Conservation (phyloP, 2,329 filamentous ascomycete species). For the Grosmannia serpens region DNA sequence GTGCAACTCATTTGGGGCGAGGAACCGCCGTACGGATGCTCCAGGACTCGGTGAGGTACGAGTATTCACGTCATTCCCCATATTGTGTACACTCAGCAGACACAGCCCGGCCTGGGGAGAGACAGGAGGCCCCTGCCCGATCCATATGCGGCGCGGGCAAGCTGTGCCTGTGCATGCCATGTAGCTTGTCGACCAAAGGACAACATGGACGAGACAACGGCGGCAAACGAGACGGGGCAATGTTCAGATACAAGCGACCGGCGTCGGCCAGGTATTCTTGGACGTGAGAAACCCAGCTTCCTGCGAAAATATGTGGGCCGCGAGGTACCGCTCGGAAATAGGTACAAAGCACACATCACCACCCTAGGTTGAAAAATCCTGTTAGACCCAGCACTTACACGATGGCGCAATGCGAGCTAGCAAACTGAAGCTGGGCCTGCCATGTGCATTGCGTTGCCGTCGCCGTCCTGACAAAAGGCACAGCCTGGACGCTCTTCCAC, state of each 20-base stretch:
- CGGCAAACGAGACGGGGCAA: not conserved
- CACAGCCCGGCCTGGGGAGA: too few species aligned
- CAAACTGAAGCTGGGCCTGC: not conserved
- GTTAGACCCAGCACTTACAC: slow-evolving; percentile 3
- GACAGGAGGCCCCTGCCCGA: not conserved
- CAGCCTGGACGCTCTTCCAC: slow-evolving; percentile 8
- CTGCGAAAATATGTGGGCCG: not conserved
- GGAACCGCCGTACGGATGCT: not conserved
- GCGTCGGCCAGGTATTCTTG: not conserved
- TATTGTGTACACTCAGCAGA: too few species aligned
- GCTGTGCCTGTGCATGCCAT: too few species aligned
- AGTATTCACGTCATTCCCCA: too few species aligned
- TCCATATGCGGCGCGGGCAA: not conserved
- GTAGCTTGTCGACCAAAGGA: too few species aligned
- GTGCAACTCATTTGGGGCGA: not conserved
- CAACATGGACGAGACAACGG: not conserved
- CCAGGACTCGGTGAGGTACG: not conserved
- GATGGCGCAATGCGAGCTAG: slow-evolving; percentile 15
- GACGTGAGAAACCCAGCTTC: not conserved
- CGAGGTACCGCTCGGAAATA: not conserved
- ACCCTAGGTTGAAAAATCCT: not conserved
- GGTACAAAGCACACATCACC: not conserved
- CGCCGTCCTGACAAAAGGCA: not conserved
- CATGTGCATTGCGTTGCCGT: not conserved
- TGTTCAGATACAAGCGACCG: not conserved